Base-by-base conservation (phyloP, 1,139 yeast genomes). In the Debaryomyces sp. region DNA sequence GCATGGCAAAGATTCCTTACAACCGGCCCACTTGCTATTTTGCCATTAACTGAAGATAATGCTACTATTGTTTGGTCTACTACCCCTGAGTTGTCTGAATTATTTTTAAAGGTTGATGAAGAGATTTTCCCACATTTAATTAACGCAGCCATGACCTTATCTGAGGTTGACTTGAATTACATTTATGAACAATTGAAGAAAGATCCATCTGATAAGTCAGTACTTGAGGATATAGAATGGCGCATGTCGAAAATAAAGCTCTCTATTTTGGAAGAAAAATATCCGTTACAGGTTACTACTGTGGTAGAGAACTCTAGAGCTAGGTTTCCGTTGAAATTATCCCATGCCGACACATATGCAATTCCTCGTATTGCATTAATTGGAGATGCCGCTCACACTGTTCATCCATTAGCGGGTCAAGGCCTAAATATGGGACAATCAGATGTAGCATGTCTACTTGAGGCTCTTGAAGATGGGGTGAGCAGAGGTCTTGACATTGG, bases 371-470 rank as follows among this genome's bases (percentile, higher is more conserved):
- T 92, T 30, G 99, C 98, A 0, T 73, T 94, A 18, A 87, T 94
- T 8, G 99, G 99, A 18, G 99, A 94, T 68, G 99, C 99, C 1
- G 99, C 98, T 0, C 99, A 94, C 59, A 87, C 98, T 0, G 89
- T 96, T 1, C 99, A 94, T 65, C 99, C 99, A 2, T 75, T 94
- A 51, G 98, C 98, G 2, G 99, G 99, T 4, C 99, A 95, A 68
- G 99, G 99, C 13, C 79, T 94, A 51, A 94, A 94, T 65, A 91
- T 94, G 96, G 99, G 99, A 13, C 97, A 92, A 65, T 85, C 87
- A 32, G 99, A 94, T 62, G 97, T 89, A 2, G 85, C 85, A 49
- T 74, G 85, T 2, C 75, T 94, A 38, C 83, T 86, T 1, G 72
- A 66, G 1, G 89, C 95, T 0, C 64, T 94, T 38, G 96, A 89